Conservation (phyloP, 192 early-diverging fungal species). For the Backusella tarrabulga region DNA sequence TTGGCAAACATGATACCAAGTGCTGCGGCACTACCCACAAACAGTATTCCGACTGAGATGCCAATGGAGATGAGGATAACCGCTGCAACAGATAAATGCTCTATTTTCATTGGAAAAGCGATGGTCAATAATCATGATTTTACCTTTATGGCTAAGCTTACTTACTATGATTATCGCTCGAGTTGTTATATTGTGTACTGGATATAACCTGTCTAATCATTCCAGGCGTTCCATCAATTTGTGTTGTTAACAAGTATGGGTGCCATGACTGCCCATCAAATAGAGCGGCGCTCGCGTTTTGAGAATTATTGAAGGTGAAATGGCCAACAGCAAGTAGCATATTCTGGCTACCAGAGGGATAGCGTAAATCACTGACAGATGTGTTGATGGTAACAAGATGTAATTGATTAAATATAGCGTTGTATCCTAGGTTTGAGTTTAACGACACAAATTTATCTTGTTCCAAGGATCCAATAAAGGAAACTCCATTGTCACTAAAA, state of each 20-base stretch:
- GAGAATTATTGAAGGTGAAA: conserved; percentile 33
- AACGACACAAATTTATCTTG: background rate
- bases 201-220: conserved; percentile 23
- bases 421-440: background rate
- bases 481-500: background rate
- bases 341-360: conserved; percentile 12
- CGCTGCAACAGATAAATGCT: conserved; percentile 46
- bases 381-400: conserved; percentile 14
- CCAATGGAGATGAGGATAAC: conserved; percentile 69
- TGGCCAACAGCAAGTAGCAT: conserved; percentile 47
- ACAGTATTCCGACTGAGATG: conserved; percentile 51
- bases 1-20: conserved; percentile 48
- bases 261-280: conserved; percentile 49
- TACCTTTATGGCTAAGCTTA: background rate
- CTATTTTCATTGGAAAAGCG: conserved; percentile 6
- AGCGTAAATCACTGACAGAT: background rate
- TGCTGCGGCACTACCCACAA: background rate
- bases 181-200: background rate
- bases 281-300: conserved; percentile 42
- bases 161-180: conserved; percentile 16
- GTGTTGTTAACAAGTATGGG: conserved; percentile 41
- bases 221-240: conserved; percentile 29
- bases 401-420: conserved; percentile 7
- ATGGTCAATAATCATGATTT: background rate
- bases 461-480: background rate